These are phyloP conservation scores for Didymella keratinophila DNA, from an alignment of 2,329 filamentous ascomycete species.

Conservation along the genomic window DNA sequence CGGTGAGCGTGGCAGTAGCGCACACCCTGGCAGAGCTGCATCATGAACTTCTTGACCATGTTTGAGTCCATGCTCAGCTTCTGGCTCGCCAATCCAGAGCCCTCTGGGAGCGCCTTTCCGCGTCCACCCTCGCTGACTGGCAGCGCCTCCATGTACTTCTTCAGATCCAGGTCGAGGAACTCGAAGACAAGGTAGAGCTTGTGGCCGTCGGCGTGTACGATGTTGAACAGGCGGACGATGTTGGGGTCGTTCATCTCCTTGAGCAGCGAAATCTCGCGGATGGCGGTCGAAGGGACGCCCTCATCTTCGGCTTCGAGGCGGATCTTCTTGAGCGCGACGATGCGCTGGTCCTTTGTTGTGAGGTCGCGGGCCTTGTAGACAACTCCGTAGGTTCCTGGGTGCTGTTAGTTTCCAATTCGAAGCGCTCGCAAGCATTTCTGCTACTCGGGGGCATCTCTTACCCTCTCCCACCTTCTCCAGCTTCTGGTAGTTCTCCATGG, in stretches of 20 bases:
- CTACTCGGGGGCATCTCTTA: conserved; percentile 50
- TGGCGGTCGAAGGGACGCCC: conserved; percentile 89
- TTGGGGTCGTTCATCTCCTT: conserved; percentile 95
- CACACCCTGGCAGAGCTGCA: conserved; percentile 82
- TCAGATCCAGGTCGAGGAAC: conserved; percentile 88
- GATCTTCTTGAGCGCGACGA: conserved; percentile 95
- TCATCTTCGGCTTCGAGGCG: conserved; percentile 94
- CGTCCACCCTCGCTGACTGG: conserved; percentile 84
- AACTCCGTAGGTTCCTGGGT: conserved; percentile 86
- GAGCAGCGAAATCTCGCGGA: conserved; percentile 90
- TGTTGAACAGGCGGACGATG: conserved; percentile 87
- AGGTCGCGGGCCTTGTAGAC: conserved; percentile 95
- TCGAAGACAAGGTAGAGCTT: conserved; percentile 95
- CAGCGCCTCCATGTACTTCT: conserved; percentile 95
- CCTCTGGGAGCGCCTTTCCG: conserved; percentile 84
- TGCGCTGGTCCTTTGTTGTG: conserved; percentile 75
- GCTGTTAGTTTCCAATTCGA: neutral
- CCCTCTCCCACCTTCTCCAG: conserved; percentile 97
- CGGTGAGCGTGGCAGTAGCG: conserved; percentile 90
- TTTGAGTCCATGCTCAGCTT: conserved; percentile 76
- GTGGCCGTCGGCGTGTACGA: conserved; percentile 92
- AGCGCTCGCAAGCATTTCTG: neutral
- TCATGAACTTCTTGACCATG: conserved; percentile 94
- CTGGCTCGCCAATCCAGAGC: conserved; percentile 69
- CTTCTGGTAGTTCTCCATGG: conserved; percentile 96